Evolutionary conservation across 2,329 filamentous ascomycete genomes (phyloP), one percentile per base, ranked within the genome.

Genomic region (Penicillium sp.): DNA sequence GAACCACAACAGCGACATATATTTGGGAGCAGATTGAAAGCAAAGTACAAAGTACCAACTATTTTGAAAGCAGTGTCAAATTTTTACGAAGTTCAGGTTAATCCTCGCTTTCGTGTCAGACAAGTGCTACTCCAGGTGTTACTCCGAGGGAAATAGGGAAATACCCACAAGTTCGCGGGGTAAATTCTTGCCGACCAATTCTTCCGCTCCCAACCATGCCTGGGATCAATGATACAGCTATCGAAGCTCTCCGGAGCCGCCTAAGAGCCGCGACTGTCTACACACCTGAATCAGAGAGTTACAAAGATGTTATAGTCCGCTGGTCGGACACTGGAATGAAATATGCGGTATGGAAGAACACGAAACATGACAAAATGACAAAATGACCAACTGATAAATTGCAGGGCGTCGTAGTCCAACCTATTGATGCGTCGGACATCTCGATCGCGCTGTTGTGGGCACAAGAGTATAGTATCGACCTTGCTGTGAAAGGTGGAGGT

Each of bases 381-480:
- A 10, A 27, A 27, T 4, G 13, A 15, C 21, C 12, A 12, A 47
- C 50, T 58, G 37, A 58, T 47, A n/a, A 47, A 12, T 23, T 23
- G 1, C 27, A 79, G 77, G 80, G 77, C 6, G 69, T 76, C 0
- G 76, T 81, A 37, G 68, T 80, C 8, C 66, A 75, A 39, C 79
- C 79, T 1, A 71, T 64, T 9, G 73, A 72, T 0, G 58, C 68
- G 1, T 64, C 72, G 13, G 77, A 81, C 57, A 70, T 78, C 34
- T 72, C 74, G 23, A 66, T 72, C 7, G 72, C 74, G 0, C 64
- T 83, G 44, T 70, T 73, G 27, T 82, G 79, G 64, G 78, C 79
- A 18, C 72, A 70, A 3, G 64, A 74, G 18, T 47, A 69, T 46
- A 44, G 23, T 7, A 23, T 68, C 25, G 65, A 70, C 18, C 44